Evolutionary conservation across 176 grass and related monocot species (phyloP), one percentile per base, ranked within the genome.

Genomic region (Musa schizocarpa): DNA sequence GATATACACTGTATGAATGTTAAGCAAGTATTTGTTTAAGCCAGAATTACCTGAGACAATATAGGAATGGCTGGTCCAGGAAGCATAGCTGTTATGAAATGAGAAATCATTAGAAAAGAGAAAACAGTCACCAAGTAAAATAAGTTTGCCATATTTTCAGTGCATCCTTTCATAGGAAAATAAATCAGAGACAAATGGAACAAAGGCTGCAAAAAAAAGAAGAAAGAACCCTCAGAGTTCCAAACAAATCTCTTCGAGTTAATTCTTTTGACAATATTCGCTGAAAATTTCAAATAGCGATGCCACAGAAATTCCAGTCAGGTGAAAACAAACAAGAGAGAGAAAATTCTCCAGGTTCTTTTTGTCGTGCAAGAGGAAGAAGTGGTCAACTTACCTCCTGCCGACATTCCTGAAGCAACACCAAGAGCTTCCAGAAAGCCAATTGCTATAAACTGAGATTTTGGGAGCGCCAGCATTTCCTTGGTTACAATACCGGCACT

Each of bases 31-130:
- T 21, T 54, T 23, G 50, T 2, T 62, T 62, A 74, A 52, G 53
- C 81, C 52, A 52, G 34, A 53, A 84, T 63, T 85, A 96, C 92
- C 92, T 96, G 92, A 73, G 90, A 89, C 64, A 98, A 24, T 78
- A 98, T 87, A 22, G 94, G 94, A 89, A 98, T 93, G 72, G 86
- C 85, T 79, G 94, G 90, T 22, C 94, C 90, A 1, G 88, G 84
- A 57, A 98, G 85, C 82, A 98, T 84, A 80, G 94, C 90, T 93
- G 85, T 3, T 10, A 80, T 9, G 52, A 78, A 49, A 70, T 50
- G 64, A 76, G 54, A 59, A 27, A 43, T 70, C 27, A 72, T 49
- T 72, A 14, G 12, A 25, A 10, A n/a, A 57, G 1, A 48, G 24
- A 49, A n/a, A 67, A 16, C 26, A 43, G 21, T 54, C 43, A 65